Evolutionary conservation across 306 rosid genomes (phyloP).

Genomic region (Acacia acuminata): DNA sequence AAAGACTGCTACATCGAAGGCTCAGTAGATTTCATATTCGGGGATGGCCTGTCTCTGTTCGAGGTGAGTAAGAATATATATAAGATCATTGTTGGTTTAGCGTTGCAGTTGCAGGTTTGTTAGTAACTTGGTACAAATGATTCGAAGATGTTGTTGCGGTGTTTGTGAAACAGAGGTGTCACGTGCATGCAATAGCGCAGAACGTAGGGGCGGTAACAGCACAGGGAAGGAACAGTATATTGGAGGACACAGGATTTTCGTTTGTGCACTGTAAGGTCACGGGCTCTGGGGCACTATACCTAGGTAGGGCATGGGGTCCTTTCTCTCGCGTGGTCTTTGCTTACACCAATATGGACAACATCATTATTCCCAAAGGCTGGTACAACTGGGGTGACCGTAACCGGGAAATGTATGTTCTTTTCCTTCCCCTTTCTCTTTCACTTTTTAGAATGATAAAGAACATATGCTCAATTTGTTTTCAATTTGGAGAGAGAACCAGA

Average conservation of each 20-base stretch:
- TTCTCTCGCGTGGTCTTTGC: constrained; percentile 93
- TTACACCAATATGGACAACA: constrained; percentile 89
- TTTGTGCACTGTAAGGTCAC: constrained; percentile 96
- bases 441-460: background rate
- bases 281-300: constrained; percentile 93
- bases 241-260: constrained; percentile 95
- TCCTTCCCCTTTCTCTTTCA: background rate
- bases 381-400: constrained; percentile 97
- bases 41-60: constrained; percentile 77
- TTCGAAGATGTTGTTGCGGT: background rate
- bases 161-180: constrained; percentile 62
- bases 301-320: constrained; percentile 99
- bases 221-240: constrained; percentile 76
- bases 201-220: constrained; percentile 85
- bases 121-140: background rate
- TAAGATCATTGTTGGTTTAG: background rate
- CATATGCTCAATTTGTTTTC: background rate
- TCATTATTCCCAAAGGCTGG: constrained; percentile 98
- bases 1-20: constrained; percentile 97
- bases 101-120: background rate
- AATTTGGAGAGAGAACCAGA: background rate
- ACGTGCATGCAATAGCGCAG: constrained; percentile 91
- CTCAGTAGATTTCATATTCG: constrained; percentile 99
- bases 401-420: constrained; percentile 71
- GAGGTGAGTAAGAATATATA: constrained; percentile 55